phyloP scores from a whole-genome alignment of 805 yeast genomes.

The Torulaspora microellipsoides region DNA sequence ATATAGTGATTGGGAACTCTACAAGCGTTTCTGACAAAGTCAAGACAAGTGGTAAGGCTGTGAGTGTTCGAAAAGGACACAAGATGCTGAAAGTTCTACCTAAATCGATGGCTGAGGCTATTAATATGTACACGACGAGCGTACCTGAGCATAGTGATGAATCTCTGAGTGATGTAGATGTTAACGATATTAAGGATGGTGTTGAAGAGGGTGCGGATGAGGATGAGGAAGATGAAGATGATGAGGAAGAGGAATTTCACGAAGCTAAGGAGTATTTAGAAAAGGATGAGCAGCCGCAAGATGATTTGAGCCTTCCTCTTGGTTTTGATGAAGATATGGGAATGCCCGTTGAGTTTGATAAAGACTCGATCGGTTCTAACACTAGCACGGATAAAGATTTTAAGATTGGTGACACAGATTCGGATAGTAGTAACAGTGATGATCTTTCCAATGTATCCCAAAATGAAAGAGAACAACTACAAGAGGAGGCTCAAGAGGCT shows the following conservation, averaged over 20 bases:
- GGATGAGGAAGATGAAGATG: neutral
- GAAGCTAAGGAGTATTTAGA: slow-evolving; percentile 27
- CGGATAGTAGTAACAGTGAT: slow-evolving; percentile 10
- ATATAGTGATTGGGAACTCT: slow-evolving; percentile 38
- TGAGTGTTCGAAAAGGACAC: slow-evolving; percentile 44
- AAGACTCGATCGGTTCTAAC: slow-evolving; percentile 32
- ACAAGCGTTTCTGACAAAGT: slow-evolving; percentile 20
- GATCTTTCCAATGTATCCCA: slow-evolving; percentile 27
- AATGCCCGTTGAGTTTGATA: slow-evolving; percentile 23
- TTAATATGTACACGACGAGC: slow-evolving; percentile 33
- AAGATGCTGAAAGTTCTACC: slow-evolving; percentile 43
- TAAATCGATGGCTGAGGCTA: slow-evolving; percentile 46
- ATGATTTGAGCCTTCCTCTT: slow-evolving; percentile 26
- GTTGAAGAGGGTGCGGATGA: slow-evolving; percentile 2
- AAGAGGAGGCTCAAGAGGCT: slow-evolving; percentile 21
- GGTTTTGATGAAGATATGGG: slow-evolving; percentile 35
- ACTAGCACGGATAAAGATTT: slow-evolving; percentile 32
- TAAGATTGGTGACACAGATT: slow-evolving; percentile 24
- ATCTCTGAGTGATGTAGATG: slow-evolving; percentile 14
- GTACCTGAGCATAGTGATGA: slow-evolving; percentile 1
- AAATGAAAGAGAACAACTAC: slow-evolving; percentile 27
- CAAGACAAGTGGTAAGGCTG: slow-evolving; percentile 24
- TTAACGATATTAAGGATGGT: slow-evolving; percentile 2
- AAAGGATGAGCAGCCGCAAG: slow-evolving; percentile 22
- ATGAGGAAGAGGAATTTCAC: slow-evolving; percentile 20